A percentile compares a stretch with the other conserved stretches of the same genome.
Evolutionary conservation across 192 early-diverging fungal species (phyloP).

Genomic region (Backusella tuberculispora): DNA sequence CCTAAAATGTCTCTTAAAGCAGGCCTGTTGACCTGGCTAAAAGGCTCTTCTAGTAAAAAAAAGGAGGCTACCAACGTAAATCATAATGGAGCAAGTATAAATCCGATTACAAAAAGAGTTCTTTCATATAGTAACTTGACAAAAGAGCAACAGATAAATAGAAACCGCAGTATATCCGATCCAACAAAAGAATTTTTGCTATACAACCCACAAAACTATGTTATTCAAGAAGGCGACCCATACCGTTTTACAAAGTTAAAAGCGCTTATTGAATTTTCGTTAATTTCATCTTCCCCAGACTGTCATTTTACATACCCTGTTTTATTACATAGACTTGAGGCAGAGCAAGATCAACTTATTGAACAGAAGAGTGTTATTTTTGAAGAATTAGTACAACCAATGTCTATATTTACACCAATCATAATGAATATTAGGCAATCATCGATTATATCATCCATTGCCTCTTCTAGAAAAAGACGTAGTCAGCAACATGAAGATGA

Average conservation of each 20-base stretch:
- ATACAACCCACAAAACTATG: neutral
- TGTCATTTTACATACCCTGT: slow-evolving; percentile 80
- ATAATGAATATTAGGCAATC: slow-evolving; percentile 33
- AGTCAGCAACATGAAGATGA: neutral
- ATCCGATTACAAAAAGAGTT: neutral
- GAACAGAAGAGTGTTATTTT: neutral
- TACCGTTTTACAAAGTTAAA: slow-evolving; percentile 46
- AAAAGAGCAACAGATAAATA: neutral
- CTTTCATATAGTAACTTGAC: neutral
- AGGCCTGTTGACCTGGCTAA: neutral
- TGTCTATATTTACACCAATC: slow-evolving; percentile 32
- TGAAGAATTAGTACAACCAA: slow-evolving; percentile 3
- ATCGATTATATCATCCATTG: slow-evolving; percentile 11
- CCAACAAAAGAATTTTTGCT: neutral
- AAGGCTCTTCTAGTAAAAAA: neutral
- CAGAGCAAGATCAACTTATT: slow-evolving; percentile 50
- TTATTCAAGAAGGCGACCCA: slow-evolving; percentile 35
- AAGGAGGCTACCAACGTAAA: neutral
- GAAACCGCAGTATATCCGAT: neutral
- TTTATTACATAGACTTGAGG: slow-evolving; percentile 61
- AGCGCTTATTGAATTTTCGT: slow-evolving; percentile 54
- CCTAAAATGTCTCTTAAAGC: slow-evolving; percentile 3
- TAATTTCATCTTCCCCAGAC: slow-evolving; percentile 80
- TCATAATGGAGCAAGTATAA: neutral
- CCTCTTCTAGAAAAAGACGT: slow-evolving; percentile 1